These are phyloP conservation scores for Cytospora piceicola DNA, from an alignment of 2,329 filamentous ascomycete species.

Conservation along the genomic window DNA sequence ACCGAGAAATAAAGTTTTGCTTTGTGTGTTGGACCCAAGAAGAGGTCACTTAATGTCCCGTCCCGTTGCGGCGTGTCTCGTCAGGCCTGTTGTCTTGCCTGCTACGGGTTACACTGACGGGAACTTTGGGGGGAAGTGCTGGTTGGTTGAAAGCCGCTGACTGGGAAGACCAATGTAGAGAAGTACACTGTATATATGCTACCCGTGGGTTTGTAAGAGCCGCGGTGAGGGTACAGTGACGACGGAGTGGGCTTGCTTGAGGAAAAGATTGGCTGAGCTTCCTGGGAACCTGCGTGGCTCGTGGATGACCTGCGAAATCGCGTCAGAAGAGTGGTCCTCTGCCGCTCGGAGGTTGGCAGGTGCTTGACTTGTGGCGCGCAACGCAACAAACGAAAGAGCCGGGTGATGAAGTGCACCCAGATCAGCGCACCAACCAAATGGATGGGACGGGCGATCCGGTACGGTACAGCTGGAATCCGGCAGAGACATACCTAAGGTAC, in stretches of 20 bases:
- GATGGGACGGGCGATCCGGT: constrained; percentile 3
- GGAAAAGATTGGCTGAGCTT: constrained; percentile 36
- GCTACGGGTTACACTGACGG: constrained; percentile 29
- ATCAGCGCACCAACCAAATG: constrained; percentile 29
- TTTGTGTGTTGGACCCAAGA: constrained; percentile 15
- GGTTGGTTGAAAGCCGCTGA: constrained; percentile 26
- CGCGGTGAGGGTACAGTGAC: constrained; percentile 20
- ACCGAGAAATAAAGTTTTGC: constrained; percentile 24
- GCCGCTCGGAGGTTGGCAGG: constrained; percentile 24
- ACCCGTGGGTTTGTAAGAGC: constrained; percentile 7
- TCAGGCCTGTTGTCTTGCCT: constrained; percentile 27
- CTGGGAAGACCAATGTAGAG: constrained; percentile 11
- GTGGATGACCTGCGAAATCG: constrained; percentile 43
- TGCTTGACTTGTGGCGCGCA: constrained; percentile 20
- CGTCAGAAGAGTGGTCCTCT: constrained; percentile 42
- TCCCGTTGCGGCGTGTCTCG: constrained; percentile 24
- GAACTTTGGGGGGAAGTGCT: constrained; percentile 13
- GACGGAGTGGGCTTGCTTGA: constrained; percentile 27
- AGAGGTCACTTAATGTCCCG: constrained; percentile 27
- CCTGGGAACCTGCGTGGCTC: constrained; percentile 34
- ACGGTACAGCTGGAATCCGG: constrained; percentile 4
- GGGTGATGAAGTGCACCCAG: constrained; percentile 9
- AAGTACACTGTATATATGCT: constrained; percentile 18
- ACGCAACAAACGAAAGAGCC: constrained; percentile 13
- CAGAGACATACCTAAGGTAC: constrained; percentile 24